phyloP scores from a whole-genome alignment of 805 yeast species.

The Yarrowia bubula region DNA sequence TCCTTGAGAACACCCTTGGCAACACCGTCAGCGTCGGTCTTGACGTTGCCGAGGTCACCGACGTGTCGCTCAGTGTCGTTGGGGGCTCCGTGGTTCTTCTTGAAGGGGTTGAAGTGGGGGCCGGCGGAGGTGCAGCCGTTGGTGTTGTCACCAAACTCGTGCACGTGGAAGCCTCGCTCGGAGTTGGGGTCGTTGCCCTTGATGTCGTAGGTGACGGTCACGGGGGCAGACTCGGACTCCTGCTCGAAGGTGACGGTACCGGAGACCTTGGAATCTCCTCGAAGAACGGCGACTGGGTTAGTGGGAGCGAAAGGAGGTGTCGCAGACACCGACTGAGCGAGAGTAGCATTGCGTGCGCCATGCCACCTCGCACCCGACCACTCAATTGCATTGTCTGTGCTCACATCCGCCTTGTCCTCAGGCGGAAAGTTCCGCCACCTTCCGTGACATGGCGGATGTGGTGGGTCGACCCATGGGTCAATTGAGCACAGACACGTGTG shows the following conservation, averaged over 20 bases:
- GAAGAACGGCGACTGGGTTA: conserved; percentile 78
- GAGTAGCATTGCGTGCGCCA: background rate
- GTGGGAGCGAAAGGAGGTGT: background rate
- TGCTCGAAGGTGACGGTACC: conserved; percentile 91
- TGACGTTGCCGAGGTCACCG: conserved; percentile 95
- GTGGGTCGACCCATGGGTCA: too few relatives aligned
- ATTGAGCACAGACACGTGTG: too few relatives aligned
- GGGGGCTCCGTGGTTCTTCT: conserved; percentile 90
- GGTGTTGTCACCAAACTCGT: conserved; percentile 97
- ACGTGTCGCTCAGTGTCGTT: conserved; percentile 70
- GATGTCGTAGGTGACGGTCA: conserved; percentile 84
- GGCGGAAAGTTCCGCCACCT: conserved; percentile 20
- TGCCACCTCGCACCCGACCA: too few relatives aligned
- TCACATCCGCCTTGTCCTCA: background rate
- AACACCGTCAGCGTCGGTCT: conserved; percentile 81
- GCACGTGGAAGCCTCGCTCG: conserved; percentile 95
- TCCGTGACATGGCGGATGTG: background rate
- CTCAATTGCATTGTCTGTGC: background rate
- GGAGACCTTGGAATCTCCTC: conserved; percentile 88
- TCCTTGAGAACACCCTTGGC: conserved; percentile 90
- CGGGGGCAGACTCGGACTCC: conserved; percentile 71
- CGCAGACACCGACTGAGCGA: background rate
- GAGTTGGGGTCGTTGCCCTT: conserved; percentile 86
- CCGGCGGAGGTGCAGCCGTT: conserved; percentile 99
- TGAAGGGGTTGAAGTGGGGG: conserved; percentile 93